These are phyloP conservation scores for Echeveria elegans DNA, from an alignment of 164 flowering plant genomes.

Conservation along the genomic window DNA sequence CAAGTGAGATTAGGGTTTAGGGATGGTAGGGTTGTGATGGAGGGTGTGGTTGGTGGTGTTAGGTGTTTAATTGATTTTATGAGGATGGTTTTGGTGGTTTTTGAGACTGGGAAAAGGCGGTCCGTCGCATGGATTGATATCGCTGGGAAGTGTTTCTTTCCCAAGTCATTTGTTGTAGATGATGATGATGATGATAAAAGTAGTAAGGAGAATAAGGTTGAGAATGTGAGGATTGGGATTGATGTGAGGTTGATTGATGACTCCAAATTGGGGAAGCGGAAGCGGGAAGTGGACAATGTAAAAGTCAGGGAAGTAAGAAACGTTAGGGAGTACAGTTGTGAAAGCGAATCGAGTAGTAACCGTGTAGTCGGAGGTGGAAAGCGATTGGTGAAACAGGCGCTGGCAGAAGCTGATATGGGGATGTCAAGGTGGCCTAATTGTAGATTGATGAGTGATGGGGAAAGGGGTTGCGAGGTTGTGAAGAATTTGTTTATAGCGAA, in stretches of 20 bases:
- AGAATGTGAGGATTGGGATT: slow-evolving; percentile 17
- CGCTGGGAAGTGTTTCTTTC: slow-evolving; percentile 34
- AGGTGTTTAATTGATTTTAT: slow-evolving; percentile 28
- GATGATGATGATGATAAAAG: neutral
- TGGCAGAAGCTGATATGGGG: neutral
- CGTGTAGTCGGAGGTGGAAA: neutral
- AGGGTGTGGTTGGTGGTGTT: slow-evolving; percentile 15
- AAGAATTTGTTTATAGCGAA: neutral
- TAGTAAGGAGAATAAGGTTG: neutral
- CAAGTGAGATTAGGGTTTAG: slow-evolving; percentile 17
- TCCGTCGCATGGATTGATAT: slow-evolving; percentile 55
- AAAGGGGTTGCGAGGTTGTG: neutral
- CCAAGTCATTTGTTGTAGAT: slow-evolving; percentile 17
- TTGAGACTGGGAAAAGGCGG: slow-evolving; percentile 16
- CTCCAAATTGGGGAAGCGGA: slow-evolving; percentile 14
- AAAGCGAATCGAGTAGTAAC: slow-evolving; percentile 11
- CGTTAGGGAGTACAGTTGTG: slow-evolving; percentile 14
- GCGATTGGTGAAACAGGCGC: neutral
- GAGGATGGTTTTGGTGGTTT: slow-evolving; percentile 33
- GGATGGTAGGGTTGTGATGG: slow-evolving; percentile 20
- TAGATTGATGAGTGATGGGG: neutral
- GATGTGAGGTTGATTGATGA: slow-evolving; percentile 10
- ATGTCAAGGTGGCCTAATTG: neutral
- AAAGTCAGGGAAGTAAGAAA: neutral
- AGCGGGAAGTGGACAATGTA: slow-evolving; percentile 6